Base-by-base conservation (phyloP, 1,284 basidiomycete species). In the Earliella scabrosa region DNA sequence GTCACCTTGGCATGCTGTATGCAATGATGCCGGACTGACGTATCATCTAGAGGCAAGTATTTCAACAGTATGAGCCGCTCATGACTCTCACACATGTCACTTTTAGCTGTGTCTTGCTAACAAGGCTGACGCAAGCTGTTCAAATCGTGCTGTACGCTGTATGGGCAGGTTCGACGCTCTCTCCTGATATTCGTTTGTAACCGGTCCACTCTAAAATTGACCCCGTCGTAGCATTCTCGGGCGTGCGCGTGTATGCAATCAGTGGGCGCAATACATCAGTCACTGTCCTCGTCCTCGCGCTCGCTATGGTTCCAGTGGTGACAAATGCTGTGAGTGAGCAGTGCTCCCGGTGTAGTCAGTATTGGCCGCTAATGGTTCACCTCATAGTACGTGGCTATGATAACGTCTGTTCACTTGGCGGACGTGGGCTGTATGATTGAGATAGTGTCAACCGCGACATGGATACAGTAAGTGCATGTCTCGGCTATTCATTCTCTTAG, bases 131-230 rank as follows among this genome's bases (percentile, higher is more conserved):
- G 45, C 44, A 54, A 44, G 23, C 35, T 7, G 4, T 52, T 4
- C 47, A 51, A 14, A 44, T 48, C 11, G 5, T 59, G 10, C 47
- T 62, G 6, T 62, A 62, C 16, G 18, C 26, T 4, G 52, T 57
- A 4, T 62, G 60, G 60, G 57, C 60, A 23, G 60, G 60, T 59
- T 10, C 31, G 60, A n/a, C n/a, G n/a, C n/a, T n/a, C n/a, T n/a
- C n/a, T 57, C 2, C 2, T 18, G 11, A n/a, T n/a, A n/a, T n/a
- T n/a, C n/a, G n/a, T n/a, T n/a, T n/a, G n/a, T n/a, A n/a, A n/a
- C n/a, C n/a, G n/a, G n/a, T n/a, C n/a, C n/a, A n/a, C n/a, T n/a
- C n/a, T n/a, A n/a, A n/a, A n/a, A 2, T 3, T 16, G 5, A 11
- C 2, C 3, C 3, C 27, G 14, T 5, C 2, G 13, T 23, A 62